A percentile compares a stretch with the other conserved stretches of the same genome.
Conservation (phyloP, 2,329 filamentous ascomycete genomes). For the Peltaster fructicola region DNA sequence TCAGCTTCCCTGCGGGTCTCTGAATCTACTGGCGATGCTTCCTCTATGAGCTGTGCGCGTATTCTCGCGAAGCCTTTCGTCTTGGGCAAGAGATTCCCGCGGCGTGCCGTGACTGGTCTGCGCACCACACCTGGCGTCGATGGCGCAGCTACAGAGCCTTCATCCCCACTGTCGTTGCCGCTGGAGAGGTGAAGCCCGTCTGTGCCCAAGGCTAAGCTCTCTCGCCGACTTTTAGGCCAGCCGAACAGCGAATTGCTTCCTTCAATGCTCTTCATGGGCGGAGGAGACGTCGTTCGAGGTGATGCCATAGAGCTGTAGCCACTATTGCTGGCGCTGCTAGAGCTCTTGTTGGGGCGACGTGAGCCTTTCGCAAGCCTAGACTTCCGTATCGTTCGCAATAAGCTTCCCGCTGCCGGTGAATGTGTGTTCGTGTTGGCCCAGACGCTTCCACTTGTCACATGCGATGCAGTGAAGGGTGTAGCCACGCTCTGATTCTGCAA, state of each 20-base stretch:
- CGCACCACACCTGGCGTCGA: slow-evolving; percentile 58
- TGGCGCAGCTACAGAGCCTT: slow-evolving; percentile 29
- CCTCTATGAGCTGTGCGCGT: slow-evolving; percentile 73
- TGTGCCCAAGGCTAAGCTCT: slow-evolving; percentile 80
- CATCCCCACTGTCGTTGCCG: slow-evolving; percentile 65
- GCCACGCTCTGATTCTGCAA: slow-evolving; percentile 30
- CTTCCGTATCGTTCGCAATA: slow-evolving; percentile 67
- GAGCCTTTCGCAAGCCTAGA: slow-evolving; percentile 34
- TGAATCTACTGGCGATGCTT: slow-evolving; percentile 69
- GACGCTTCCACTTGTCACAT: slow-evolving; percentile 28
- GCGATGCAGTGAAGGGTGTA: slow-evolving; percentile 26
- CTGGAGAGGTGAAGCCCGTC: slow-evolving; percentile 70
- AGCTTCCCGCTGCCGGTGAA: slow-evolving; percentile 55
- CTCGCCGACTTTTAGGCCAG: slow-evolving; percentile 37
- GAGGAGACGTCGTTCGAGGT: slow-evolving; percentile 61
- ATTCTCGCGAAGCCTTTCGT: slow-evolving; percentile 92
- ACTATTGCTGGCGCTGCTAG: slow-evolving; percentile 44
- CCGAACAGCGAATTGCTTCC: too few relatives aligned
- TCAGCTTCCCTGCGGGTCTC: slow-evolving; percentile 85
- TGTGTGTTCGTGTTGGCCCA: slow-evolving; percentile 31
- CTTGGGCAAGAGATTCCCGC: slow-evolving; percentile 85
- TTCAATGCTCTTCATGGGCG: slow-evolving; percentile 40
- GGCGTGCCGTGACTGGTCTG: slow-evolving; percentile 64
- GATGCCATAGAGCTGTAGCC: slow-evolving; percentile 50
- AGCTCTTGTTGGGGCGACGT: slow-evolving; percentile 43